Base-by-base conservation (phyloP, 306 rosid species). In the Hylodesmum podocarpum region DNA sequence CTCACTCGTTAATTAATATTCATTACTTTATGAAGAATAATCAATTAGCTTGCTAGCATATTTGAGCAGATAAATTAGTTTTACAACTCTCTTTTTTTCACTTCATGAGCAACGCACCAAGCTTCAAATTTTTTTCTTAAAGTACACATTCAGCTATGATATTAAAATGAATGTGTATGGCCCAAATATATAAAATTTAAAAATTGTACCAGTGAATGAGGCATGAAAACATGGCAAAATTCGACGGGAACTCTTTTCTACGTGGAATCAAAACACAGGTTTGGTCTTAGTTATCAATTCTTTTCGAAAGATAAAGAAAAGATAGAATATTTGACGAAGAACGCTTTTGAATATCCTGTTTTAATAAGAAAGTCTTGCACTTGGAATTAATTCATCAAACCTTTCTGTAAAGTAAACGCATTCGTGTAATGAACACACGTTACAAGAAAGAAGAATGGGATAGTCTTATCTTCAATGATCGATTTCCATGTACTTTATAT, bases 351-450 rank as follows among this genome's bases (percentile, higher is more conserved):
- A 71, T 69, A 79, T 50, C 72, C 73, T 70, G 55, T 61, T 51
- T 22, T 11, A 61, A 61, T 62, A 43, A 41, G 40, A 36, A 34
- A 37, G 15, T 18, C 65, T 62, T 62, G 16, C 66, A 79, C 36
- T 79, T 61, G 5, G 34, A 47, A 59, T 70, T 34, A 70, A 36
- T 50, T 37, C 16, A 64, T 39, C 31, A 72, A 34, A 71, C 41
- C 78, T 86, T 82, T 82, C 49, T 41, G 25, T 16, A 82, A 82
- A 71, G 82, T 7, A 49, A 72, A 65, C n/a, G 50, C 80, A 79
- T 66, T 79, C 19, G 47, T 50, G 16, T 40, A 33, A 54, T 46
- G 43, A 78, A 62, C 72, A 76, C 61, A 37, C 33, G 3, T 43
- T 54, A 10, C 29, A 4, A 21, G 59, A 44, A 28, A 54, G 58